Evolutionary conservation across 1,284 basidiomycete species (phyloP).

Genomic region (Pascua guehoae): DNA sequence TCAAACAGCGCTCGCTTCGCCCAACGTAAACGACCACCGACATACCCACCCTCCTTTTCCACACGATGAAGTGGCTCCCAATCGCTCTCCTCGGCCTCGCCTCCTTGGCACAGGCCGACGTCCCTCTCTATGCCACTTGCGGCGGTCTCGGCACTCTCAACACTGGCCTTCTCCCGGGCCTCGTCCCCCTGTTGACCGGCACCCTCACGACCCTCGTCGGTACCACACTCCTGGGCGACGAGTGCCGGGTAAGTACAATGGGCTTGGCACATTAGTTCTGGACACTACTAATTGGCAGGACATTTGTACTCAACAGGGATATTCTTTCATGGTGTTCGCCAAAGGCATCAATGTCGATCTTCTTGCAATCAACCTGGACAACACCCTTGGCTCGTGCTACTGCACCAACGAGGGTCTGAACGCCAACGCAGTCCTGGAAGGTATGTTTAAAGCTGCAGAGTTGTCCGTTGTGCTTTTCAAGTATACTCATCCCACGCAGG

Average conservation of each 20-base stretch:
- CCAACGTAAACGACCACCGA: no score
- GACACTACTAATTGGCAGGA: background rate
- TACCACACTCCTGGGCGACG: background rate
- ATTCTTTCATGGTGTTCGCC: background rate
- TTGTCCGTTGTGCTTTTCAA: background rate
- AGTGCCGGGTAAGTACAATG: background rate
- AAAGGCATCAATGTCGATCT: conserved; percentile 1
- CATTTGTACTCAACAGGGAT: background rate
- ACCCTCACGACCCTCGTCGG: background rate
- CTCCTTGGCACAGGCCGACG: background rate
- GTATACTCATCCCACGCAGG: background rate
- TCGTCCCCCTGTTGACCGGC: background rate
- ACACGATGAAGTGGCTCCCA: background rate
- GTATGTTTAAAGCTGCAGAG: background rate
- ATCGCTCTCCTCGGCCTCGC: background rate
- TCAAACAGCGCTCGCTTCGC: no score
- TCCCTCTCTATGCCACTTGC: background rate
- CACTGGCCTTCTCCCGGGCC: background rate
- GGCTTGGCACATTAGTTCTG: no score
- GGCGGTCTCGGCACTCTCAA: background rate
- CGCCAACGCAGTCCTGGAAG: background rate
- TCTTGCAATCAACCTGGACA: background rate
- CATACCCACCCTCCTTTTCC: background rate
- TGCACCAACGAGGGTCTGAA: background rate
- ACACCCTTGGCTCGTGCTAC: conserved; percentile 1